A percentile compares a stretch with the other conserved stretches of the same genome.
These are phyloP conservation scores for Trichoderma arundinaceum DNA, from an alignment of 2,329 filamentous ascomycete species.

Conservation along the genomic window DNA sequence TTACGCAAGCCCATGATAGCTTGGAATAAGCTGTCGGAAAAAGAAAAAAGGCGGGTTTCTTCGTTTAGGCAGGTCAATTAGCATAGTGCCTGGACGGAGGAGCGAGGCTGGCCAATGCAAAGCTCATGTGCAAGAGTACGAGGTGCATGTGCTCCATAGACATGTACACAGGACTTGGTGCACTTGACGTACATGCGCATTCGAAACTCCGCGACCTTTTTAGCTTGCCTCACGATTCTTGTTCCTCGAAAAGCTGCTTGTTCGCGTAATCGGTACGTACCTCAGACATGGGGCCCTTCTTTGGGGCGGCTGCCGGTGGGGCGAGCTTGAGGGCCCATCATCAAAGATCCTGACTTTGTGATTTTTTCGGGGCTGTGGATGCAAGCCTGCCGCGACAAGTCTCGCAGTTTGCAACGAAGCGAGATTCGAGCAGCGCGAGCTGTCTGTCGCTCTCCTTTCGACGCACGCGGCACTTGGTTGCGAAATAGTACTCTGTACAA, in stretches of 20 bases:
- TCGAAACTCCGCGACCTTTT: slow-evolving; percentile 1
- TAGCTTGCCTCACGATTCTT: slow-evolving; percentile 8
- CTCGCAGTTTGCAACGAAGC: background rate
- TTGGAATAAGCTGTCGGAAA: too few relatives aligned
- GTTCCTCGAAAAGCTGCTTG: background rate
- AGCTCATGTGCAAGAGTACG: slow-evolving; percentile 7
- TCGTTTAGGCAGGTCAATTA: background rate
- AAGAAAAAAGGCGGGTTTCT: background rate
- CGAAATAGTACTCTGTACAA: too few relatives aligned
- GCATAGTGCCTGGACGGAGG: background rate
- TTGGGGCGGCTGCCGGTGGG: slow-evolving; percentile 7
- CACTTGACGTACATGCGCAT: slow-evolving; percentile 11
- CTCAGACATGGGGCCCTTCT: background rate
- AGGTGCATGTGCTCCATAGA: slow-evolving; percentile 11
- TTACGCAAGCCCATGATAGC: background rate
- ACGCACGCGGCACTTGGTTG: too few relatives aligned
- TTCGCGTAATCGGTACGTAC: slow-evolving; percentile 19
- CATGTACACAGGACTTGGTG: background rate
- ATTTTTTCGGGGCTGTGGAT: slow-evolving; percentile 21
- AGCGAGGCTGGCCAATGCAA: slow-evolving; percentile 8
- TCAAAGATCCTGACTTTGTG: slow-evolving; percentile 23
- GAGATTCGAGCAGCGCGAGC: too few relatives aligned
- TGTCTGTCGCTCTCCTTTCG: too few relatives aligned
- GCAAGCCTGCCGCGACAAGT: slow-evolving; percentile 18
- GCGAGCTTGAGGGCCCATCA: slow-evolving; percentile 18